Evolutionary conservation across 2,329 filamentous ascomycete genomes (phyloP).

Genomic region (Penicillium sp.): DNA sequence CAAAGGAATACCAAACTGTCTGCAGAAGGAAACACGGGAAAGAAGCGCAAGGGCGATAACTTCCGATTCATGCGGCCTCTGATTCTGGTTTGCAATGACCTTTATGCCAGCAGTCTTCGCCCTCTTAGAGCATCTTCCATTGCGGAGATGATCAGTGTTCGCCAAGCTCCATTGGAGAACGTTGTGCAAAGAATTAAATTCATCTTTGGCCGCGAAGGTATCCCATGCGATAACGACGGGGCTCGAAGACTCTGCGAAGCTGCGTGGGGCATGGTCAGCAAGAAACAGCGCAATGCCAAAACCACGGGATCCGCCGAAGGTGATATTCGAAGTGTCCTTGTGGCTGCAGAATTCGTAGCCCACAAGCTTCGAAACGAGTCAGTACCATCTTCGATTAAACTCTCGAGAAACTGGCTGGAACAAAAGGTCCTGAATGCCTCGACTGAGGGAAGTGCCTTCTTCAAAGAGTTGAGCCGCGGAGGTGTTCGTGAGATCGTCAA

Average conservation of each 20-base stretch:
- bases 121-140: constrained; percentile 80
- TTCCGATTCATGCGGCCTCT: constrained; percentile 86
- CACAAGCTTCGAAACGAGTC: constrained; percentile 55
- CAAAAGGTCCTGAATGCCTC: constrained; percentile 56
- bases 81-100: constrained; percentile 94
- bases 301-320: constrained; percentile 48
- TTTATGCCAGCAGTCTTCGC: constrained; percentile 86
- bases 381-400: constrained; percentile 34
- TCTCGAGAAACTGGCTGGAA: constrained; percentile 64
- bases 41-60: constrained; percentile 73
- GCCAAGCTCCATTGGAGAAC: constrained; percentile 83
- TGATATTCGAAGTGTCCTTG: constrained; percentile 65
- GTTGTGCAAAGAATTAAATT: constrained; percentile 78
- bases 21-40: constrained; percentile 27
- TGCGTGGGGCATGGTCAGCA: constrained; percentile 63
- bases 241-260: constrained; percentile 71
- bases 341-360: constrained; percentile 67
- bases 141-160: constrained; percentile 88
- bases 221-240: constrained; percentile 84
- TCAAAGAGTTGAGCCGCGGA: constrained; percentile 62
- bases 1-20: constrained; percentile 68
- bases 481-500: constrained; percentile 66
- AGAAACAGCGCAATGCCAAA: constrained; percentile 54
- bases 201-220: constrained; percentile 86
- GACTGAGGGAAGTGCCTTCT: constrained; percentile 54